Percentiles rank a stretch among this genome's conserved stretches.
Evolutionary conservation across 345 rosid genomes (phyloP).

Genomic region (Eucalyptus curtisii): DNA sequence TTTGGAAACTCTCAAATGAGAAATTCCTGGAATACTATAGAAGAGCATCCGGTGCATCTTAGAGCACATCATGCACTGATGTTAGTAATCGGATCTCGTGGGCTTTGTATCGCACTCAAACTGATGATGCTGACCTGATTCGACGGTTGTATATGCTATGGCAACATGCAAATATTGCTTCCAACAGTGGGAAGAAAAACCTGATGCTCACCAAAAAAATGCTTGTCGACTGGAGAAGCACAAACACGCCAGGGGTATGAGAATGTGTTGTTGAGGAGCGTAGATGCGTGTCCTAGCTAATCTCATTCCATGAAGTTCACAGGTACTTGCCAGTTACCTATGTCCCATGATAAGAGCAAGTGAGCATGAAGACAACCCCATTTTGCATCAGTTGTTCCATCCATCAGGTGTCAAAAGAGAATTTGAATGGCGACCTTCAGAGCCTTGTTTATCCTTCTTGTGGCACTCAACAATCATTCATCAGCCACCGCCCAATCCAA

Average conservation of each 20-base stretch:
- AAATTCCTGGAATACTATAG: neutral
- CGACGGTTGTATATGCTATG: neutral
- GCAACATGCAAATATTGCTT: neutral
- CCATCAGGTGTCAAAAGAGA: too few relatives aligned
- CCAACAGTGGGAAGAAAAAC: neutral
- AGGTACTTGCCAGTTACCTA: neutral
- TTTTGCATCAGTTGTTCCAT: neutral
- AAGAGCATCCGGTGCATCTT: neutral
- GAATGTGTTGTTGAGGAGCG: constrained; percentile 8
- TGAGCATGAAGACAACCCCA: neutral
- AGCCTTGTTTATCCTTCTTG: neutral
- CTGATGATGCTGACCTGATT: neutral
- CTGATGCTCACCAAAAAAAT: neutral
- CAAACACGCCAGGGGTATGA: constrained; percentile 4
- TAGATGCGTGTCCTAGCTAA: constrained; percentile 12
- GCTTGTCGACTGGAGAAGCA: neutral
- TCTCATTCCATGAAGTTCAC: neutral
- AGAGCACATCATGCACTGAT: neutral
- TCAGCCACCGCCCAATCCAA: constrained; percentile 1
- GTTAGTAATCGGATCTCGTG: neutral
- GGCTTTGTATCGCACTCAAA: neutral
- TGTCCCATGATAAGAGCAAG: neutral
- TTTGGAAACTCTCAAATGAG: neutral
- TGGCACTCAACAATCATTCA: neutral
- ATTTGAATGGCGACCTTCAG: neutral